Base-by-base conservation (phyloP, 2,329 filamentous ascomycete species). In the Fusarium haematococcum region DNA sequence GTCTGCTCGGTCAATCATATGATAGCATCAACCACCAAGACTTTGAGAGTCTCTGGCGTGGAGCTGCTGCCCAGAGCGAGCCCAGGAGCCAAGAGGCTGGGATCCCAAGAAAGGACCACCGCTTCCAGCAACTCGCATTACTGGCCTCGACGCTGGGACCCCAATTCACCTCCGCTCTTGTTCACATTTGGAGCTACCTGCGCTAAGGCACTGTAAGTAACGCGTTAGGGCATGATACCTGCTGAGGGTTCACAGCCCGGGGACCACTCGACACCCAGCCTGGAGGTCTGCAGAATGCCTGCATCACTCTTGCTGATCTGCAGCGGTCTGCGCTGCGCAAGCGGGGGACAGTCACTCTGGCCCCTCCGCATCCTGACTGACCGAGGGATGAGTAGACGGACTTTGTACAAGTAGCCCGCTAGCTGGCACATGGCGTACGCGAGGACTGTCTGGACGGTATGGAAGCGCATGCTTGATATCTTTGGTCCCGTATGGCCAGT, bases 121-220 rank as follows among this genome's bases (percentile, higher is more conserved):
- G 43, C 58, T 75, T 77, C 68, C 37, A 77, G 75, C 69, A 77
- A 57, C 75, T 68, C 68, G 73, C 73, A 77, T 69, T 58, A 54
- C 48, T 63, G 59, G 63, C 57, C 54, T 72, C 43, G 45, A 68
- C 67, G 65, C 65, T 69, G 65, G 75, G 64, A 30, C 73, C 69
- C 57, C 63, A 67, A 50, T 50, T 64, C 25, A 37, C 52, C 62
- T 66, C 37, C 25, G 61, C 62, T 57, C 60, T 65, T 68, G 14
- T 39, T 64, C 59, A 65, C 75, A 66, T 75, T 75, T 65, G 65
- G 69, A 62, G 64, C 68, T 67, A 65, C 65, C 59, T 73, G 63
- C 69, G 68, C 75, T 75, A 77, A 66, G 67, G 75, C 30, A 25
- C 65, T 54, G 45, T 71, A 69, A 63, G 67, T 69, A 66, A 75